Percentiles rank a stretch among this genome's conserved stretches.
Evolutionary conservation across 2,329 filamentous ascomycete species (phyloP).

Genomic region (Alternaria hordeiaustralica): DNA sequence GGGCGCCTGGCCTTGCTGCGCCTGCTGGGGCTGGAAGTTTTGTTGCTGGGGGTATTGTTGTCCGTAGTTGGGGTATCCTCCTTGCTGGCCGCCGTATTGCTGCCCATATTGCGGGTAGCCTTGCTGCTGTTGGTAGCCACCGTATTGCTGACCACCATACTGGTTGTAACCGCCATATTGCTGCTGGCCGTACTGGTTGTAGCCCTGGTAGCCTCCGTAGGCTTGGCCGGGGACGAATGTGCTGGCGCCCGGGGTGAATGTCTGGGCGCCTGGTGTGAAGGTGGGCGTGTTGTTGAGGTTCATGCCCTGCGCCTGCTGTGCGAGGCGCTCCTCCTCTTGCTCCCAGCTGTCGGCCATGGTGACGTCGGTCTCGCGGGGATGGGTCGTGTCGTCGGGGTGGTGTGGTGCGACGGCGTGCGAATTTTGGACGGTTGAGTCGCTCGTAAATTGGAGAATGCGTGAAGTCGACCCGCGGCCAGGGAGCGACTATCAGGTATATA

Average conservation of each 20-base stretch:
- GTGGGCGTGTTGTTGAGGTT: conserved; percentile 37
- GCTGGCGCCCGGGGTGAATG: conserved; percentile 12
- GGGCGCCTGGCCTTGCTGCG: conserved; percentile 59
- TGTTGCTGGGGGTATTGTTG: conserved; percentile 42
- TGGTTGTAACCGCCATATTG: conserved; percentile 62
- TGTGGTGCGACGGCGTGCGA: background rate
- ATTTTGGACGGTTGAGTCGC: background rate
- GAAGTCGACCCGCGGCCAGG: conserved; percentile 2
- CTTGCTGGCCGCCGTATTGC: conserved; percentile 56
- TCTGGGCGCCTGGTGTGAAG: conserved; percentile 22
- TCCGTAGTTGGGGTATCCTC: conserved; percentile 24
- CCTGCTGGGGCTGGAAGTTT: conserved; percentile 46
- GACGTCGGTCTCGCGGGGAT: conserved; percentile 22
- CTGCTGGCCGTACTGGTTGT: conserved; percentile 64
- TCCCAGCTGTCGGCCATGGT: conserved; percentile 90
- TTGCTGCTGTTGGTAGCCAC: conserved; percentile 57
- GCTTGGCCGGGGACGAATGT: conserved; percentile 13
- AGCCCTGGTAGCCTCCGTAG: conserved; percentile 59
- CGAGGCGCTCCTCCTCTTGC: conserved; percentile 85
- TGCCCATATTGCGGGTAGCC: conserved; percentile 28
- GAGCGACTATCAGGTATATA: conserved; percentile 13
- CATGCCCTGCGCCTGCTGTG: conserved; percentile 64
- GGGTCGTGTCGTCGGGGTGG: conserved; percentile 6
- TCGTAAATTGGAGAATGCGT: background rate
- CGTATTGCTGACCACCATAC: conserved; percentile 56